These are phyloP conservation scores for Mallotus repandus DNA, from an alignment of 441 rosid genomes.

Conservation along the genomic window DNA sequence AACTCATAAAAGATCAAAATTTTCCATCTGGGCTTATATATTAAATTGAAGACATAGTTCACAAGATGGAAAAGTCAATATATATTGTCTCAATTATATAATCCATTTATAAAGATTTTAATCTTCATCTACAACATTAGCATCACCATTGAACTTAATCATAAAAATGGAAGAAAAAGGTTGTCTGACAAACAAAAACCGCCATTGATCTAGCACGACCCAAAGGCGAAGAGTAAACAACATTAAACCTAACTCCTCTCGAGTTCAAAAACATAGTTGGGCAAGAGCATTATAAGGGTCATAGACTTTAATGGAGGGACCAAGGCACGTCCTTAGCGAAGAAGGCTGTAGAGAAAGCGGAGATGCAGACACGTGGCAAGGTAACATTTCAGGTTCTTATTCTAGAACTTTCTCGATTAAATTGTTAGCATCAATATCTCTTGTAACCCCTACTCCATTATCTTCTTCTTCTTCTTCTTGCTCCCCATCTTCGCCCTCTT, in stretches of 20 bases:
- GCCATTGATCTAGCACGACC: conserved; percentile 90
- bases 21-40: neutral
- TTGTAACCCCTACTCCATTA: conserved; percentile 7
- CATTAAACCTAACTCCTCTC: conserved; percentile 62
- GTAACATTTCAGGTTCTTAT: conserved; percentile 89
- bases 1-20: neutral
- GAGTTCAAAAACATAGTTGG: conserved; percentile 79
- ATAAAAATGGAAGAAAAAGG: neutral
- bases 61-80: neutral
- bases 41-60: neutral
- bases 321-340: conserved; percentile 75
- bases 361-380: conserved; percentile 87
- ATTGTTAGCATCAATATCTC: conserved; percentile 34
- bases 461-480: conserved; percentile 28
- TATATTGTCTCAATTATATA: neutral
- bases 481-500: conserved; percentile 42
- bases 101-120: neutral
- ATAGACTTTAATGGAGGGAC: conserved; percentile 94
- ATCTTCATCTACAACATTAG: no score
- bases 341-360: conserved; percentile 93
- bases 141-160: neutral
- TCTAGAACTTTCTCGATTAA: conserved; percentile 75
- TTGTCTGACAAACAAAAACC: conserved; percentile 73
- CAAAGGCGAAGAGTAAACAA: conserved; percentile 75
- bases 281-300: conserved; percentile 91